Conservation (phyloP, 164 flowering plant genomes). For the Macadamia tetraphylla region DNA sequence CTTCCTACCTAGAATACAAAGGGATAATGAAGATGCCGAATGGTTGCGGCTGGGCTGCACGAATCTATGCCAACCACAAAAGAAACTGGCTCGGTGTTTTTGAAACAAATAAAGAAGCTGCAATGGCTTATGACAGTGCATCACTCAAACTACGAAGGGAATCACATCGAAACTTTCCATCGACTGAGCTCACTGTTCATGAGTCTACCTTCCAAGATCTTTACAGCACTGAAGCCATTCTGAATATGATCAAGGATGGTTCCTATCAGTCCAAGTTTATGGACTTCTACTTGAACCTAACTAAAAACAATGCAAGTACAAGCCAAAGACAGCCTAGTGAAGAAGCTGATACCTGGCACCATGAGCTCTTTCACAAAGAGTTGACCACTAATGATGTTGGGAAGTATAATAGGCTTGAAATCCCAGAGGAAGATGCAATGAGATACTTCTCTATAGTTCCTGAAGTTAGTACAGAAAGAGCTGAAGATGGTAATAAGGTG, state of each 20-base stretch:
- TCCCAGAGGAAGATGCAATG: conserved; percentile 66
- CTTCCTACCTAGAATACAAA: conserved; percentile 33
- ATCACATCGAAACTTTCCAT: conserved; percentile 43
- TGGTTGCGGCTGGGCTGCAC: conserved; percentile 61
- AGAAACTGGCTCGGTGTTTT: conserved; percentile 69
- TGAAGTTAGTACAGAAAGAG: conserved; percentile 2
- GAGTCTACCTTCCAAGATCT: conserved; percentile 42
- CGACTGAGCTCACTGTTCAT: conserved; percentile 23
- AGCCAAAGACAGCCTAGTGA: not conserved
- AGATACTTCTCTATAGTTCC: conserved; percentile 43
- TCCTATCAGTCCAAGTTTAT: conserved; percentile 39
- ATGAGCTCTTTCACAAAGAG: conserved; percentile 69
- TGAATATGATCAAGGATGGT: conserved; percentile 59
- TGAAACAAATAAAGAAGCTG: conserved; percentile 51
- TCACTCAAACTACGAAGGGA: conserved; percentile 46
- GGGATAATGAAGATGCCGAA: conserved; percentile 58
- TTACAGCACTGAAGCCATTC: conserved; percentile 23
- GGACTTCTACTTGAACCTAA: conserved; percentile 20
- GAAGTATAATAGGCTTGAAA: conserved; percentile 76
- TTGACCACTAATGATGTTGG: conserved; percentile 90
- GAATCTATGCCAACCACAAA: conserved; percentile 53
- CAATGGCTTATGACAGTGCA: conserved; percentile 66
- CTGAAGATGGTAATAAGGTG: conserved; percentile 5
- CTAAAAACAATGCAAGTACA: not conserved
- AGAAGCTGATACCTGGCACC: conserved; percentile 12